A percentile compares a stretch with the other conserved stretches of the same genome.
Conservation (phyloP, 495 filamentous ascomycete genomes). For the Baudoinia panamericana region DNA sequence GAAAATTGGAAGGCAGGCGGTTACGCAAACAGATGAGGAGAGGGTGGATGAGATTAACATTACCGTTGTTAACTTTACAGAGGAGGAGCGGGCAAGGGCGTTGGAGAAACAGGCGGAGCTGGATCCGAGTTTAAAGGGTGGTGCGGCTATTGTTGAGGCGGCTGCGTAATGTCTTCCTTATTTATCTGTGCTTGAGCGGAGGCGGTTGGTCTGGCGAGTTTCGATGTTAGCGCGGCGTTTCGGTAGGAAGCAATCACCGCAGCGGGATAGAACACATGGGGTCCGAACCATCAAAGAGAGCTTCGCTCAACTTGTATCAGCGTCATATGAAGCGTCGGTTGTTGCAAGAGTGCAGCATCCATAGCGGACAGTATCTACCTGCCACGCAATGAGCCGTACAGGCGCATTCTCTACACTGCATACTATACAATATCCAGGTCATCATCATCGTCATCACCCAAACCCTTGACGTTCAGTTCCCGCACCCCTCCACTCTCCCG, state of each 20-base stretch:
- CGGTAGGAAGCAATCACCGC: no score
- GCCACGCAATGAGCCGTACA: no score
- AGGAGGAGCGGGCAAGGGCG: conserved; percentile 30
- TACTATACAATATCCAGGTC: conserved; percentile 32
- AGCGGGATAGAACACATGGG: no score
- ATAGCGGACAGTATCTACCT: no score
- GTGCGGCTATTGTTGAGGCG: neutral
- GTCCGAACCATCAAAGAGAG: no score
- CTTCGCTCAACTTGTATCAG: no score
- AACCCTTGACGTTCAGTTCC: neutral
- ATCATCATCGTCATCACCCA: conserved; percentile 21
- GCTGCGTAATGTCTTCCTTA: neutral
- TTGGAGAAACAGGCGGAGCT: conserved; percentile 8
- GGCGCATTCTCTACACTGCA: no score
- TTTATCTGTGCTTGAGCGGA: no score
- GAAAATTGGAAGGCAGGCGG: conserved; percentile 38
- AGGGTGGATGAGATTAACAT: conserved; percentile 44
- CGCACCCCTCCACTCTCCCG: conserved; percentile 26
- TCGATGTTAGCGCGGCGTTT: no score
- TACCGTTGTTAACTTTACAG: conserved; percentile 40
- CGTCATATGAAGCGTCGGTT: no score
- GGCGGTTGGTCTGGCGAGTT: no score
- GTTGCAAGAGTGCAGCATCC: no score
- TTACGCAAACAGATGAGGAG: conserved; percentile 28
- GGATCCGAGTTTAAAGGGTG: conserved; percentile 9